These are phyloP conservation scores for Juglanconis sp. DNA, from an alignment of 2,329 filamentous ascomycete species.

Conservation along the genomic window DNA sequence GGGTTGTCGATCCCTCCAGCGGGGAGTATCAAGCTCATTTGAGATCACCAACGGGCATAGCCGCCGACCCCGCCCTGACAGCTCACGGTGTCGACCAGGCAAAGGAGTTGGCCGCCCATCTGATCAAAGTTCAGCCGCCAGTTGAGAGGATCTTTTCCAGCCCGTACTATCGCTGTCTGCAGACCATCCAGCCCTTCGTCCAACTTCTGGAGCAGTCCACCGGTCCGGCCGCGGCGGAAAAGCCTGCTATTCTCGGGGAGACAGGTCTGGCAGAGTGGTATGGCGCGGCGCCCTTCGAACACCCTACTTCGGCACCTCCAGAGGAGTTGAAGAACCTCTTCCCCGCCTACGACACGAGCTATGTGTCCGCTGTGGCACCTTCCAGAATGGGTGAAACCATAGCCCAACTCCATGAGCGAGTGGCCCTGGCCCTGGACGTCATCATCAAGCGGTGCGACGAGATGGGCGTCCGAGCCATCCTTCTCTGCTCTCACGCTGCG, in stretches of 20 bases:
- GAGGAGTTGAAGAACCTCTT: constrained; percentile 65
- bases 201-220: constrained; percentile 32
- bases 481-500: constrained; percentile 89
- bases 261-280: constrained; percentile 80
- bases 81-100: constrained; percentile 84
- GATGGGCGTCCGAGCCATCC: constrained; percentile 65
- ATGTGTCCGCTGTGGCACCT: constrained; percentile 66
- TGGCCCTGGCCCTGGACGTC: constrained; percentile 65
- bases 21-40: constrained; percentile 74
- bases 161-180: constrained; percentile 82
- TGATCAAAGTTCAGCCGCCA: constrained; percentile 60
- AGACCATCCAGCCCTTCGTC: constrained; percentile 73
- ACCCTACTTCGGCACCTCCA: constrained; percentile 72
- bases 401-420: constrained; percentile 72
- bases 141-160: constrained; percentile 78
- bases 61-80: constrained; percentile 83
- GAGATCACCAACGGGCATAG: constrained; percentile 79
- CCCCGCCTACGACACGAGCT: constrained; percentile 54
- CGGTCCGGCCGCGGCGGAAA: constrained; percentile 20
- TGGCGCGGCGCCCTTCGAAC: constrained; percentile 78
- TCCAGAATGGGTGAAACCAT: constrained; percentile 74
- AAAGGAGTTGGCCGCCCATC: constrained; percentile 67
- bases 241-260: constrained; percentile 47
- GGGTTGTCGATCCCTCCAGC: constrained; percentile 77
- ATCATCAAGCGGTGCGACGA: constrained; percentile 72